phyloP scores from a whole-genome alignment of 176 grass and related monocot genomes.

The Aechmea fasciata region DNA sequence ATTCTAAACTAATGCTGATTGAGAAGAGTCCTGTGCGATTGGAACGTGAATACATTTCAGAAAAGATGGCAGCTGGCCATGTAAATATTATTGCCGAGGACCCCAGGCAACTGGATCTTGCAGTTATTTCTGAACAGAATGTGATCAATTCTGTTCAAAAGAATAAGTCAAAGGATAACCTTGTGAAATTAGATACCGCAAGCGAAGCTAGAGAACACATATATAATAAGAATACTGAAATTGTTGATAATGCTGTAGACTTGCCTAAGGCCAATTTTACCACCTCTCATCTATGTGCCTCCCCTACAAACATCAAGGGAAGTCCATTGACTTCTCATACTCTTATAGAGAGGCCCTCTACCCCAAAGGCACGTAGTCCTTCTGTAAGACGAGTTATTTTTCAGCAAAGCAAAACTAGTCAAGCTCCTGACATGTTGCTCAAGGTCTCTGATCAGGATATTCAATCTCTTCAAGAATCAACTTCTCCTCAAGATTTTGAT shows the following conservation, averaged over 20 bases:
- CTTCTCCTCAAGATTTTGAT: conserved; percentile 34
- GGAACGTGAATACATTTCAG: conserved; percentile 13
- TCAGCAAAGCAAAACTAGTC: conserved; percentile 10
- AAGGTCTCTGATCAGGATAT: conserved; percentile 22
- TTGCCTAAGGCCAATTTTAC: background rate
- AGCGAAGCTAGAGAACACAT: background rate
- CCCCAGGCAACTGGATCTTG: background rate
- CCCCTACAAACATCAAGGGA: background rate
- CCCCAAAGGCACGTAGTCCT: conserved; percentile 7
- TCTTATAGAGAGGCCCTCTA: background rate
- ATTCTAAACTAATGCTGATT: background rate
- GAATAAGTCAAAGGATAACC: background rate
- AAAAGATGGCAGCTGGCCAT: conserved; percentile 12
- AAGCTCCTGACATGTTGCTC: conserved; percentile 12
- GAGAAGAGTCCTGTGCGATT: conserved; percentile 28
- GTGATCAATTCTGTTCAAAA: conserved; percentile 2
- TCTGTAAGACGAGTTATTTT: too few relatives aligned
- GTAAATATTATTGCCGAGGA: background rate
- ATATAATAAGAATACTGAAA: background rate
- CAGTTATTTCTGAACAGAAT: background rate
- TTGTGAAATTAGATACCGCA: background rate
- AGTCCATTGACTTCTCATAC: conserved; percentile 4
- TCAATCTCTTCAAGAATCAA: conserved; percentile 20
- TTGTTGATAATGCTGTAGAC: background rate
- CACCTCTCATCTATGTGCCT: background rate